Evolutionary conservation across 441 rosid genomes (phyloP).

Genomic region (Adansonia gregorii): DNA sequence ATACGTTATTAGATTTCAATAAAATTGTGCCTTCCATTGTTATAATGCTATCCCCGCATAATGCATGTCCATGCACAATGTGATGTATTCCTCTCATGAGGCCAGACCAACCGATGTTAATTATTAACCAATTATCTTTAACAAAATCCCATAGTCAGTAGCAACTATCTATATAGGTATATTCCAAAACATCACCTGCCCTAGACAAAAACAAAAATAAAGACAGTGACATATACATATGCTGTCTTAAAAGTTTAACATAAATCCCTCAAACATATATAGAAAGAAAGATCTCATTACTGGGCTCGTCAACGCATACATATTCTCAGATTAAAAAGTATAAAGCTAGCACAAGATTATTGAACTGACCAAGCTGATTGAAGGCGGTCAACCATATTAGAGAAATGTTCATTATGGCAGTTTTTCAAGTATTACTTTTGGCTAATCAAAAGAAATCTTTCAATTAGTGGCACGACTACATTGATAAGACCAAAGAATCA

Average conservation of each 20-base stretch:
- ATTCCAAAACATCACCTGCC: not conserved
- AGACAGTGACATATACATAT: not conserved
- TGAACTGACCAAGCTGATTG: not conserved
- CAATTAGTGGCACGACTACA: not conserved
- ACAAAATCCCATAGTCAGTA: not conserved
- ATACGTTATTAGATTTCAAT: not conserved
- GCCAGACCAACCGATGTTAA: not conserved
- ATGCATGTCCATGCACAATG: not conserved
- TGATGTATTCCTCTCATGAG: not conserved
- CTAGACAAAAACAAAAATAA: not conserved
- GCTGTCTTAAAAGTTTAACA: not conserved
- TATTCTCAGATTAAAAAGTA: not conserved
- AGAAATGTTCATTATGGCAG: constrained; percentile 4
- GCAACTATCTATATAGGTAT: not conserved
- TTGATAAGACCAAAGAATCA: constrained; percentile 16
- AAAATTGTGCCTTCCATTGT: not conserved
- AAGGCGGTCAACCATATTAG: constrained; percentile 7
- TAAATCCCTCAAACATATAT: not conserved
- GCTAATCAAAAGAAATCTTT: constrained; percentile 4
- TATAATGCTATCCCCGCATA: not conserved
- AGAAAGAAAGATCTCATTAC: not conserved
- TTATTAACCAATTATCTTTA: not conserved
- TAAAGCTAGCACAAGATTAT: constrained; percentile 2
- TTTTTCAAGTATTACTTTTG: not conserved
- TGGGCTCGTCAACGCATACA: not conserved